phyloP scores from a whole-genome alignment of 106 monocot species.

The Cymbidium sinense region DNA sequence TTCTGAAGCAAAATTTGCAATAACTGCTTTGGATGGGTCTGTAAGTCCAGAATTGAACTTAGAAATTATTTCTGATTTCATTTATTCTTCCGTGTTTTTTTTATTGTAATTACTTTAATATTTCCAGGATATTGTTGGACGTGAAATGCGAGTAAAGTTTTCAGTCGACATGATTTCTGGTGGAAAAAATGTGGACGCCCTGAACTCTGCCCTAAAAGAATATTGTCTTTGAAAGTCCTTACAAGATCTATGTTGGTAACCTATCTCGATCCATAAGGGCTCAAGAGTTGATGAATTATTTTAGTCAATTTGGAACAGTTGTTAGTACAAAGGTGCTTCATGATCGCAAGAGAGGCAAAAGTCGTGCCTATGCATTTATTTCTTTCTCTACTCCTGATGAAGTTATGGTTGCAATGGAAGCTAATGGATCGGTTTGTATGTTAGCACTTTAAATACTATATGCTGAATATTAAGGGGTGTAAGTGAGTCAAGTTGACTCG shows the following conservation, averaged over 20 bases:
- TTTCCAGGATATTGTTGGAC: constrained; percentile 60
- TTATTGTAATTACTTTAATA: not conserved
- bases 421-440: constrained; percentile 44
- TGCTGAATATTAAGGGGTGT: too few relatives aligned
- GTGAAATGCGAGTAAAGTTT: constrained; percentile 77
- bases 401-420: constrained; percentile 36
- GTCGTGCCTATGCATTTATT: constrained; percentile 75
- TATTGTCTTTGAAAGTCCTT: constrained; percentile 60
- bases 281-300: constrained; percentile 65
- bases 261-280: constrained; percentile 63
- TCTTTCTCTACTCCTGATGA: constrained; percentile 65
- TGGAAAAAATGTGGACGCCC: constrained; percentile 33
- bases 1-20: constrained; percentile 62
- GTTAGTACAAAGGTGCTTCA: constrained; percentile 65
- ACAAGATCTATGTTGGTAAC: constrained; percentile 80
- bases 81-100: not conserved
- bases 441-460: not conserved
- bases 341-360: constrained; percentile 63
- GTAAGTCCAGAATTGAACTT: constrained; percentile 31
- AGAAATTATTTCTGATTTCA: not conserved
- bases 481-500: too few relatives aligned
- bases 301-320: constrained; percentile 72
- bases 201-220: constrained; percentile 46
- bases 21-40: constrained; percentile 63
- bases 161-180: constrained; percentile 56